These are phyloP conservation scores for Fraxinus dipetala DNA, from an alignment of 305 asterid species.

Conservation along the genomic window DNA sequence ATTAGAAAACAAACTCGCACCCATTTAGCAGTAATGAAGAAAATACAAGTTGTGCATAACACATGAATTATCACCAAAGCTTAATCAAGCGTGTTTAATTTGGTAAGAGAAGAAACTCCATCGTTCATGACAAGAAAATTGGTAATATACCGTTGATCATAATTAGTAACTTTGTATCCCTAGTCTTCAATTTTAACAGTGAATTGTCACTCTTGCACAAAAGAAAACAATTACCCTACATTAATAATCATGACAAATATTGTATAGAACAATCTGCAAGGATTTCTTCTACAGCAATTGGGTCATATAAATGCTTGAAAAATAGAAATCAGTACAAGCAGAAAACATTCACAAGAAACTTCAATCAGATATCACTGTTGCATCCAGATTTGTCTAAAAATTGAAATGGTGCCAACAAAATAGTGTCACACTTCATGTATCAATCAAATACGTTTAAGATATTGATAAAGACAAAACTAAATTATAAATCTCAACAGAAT, in stretches of 20 bases:
- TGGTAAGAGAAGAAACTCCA: not conserved
- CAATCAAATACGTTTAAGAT: not conserved
- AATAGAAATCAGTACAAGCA: not conserved
- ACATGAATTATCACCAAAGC: not conserved
- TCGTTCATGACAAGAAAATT: not conserved
- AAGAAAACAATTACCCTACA: not conserved
- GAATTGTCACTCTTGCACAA: not conserved
- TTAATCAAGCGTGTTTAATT: not conserved
- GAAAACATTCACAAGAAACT: not conserved
- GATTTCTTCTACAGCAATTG: not conserved
- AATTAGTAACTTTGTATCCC: not conserved
- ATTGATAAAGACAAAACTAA: not conserved
- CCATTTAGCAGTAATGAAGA: not conserved
- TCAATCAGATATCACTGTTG: not conserved
- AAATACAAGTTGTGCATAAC: not conserved
- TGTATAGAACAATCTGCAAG: not conserved
- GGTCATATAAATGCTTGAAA: not conserved
- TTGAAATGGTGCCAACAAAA: not conserved
- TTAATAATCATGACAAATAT: not conserved
- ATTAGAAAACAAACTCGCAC: not conserved
- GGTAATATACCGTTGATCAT: not conserved
- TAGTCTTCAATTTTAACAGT: not conserved
- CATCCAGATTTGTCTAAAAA: not conserved
- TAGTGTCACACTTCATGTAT: not conserved
- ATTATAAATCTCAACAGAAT: not conserved